These are phyloP conservation scores for Microcos paniculata DNA, from an alignment of 345 rosid genomes.

Conservation along the genomic window DNA sequence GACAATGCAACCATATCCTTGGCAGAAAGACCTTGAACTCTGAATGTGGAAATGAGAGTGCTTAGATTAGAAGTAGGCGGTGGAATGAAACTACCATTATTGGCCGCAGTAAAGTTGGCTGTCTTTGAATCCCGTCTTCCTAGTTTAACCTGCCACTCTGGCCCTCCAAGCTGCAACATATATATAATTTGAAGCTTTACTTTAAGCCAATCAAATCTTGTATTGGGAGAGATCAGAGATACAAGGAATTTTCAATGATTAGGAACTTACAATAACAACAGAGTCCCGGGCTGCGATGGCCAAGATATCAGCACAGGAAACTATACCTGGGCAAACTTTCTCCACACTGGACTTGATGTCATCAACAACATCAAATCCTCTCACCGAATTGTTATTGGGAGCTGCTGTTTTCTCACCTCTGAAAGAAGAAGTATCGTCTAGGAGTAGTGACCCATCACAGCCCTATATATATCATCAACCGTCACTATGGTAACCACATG, in stretches of 20 bases:
- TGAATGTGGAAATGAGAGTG: slow-evolving; percentile 55
- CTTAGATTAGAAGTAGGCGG: slow-evolving; percentile 46
- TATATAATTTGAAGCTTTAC: too few relatives aligned
- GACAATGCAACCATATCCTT: slow-evolving; percentile 86
- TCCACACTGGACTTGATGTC: slow-evolving; percentile 51
- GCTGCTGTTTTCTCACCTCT: slow-evolving; percentile 55
- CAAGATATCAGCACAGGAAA: slow-evolving; percentile 66
- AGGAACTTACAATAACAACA: slow-evolving; percentile 39
- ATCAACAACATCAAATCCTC: slow-evolving; percentile 58
- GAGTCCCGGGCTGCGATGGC: slow-evolving; percentile 70
- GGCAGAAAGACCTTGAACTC: slow-evolving; percentile 53
- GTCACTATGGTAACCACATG: too few relatives aligned
- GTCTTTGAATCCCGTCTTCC: slow-evolving; percentile 79
- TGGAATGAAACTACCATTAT: slow-evolving; percentile 62
- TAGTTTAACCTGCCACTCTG: slow-evolving; percentile 64
- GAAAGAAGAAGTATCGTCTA: slow-evolving; percentile 54
- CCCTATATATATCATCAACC: too few relatives aligned
- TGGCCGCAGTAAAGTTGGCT: slow-evolving; percentile 56
- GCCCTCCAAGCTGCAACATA: slow-evolving; percentile 66
- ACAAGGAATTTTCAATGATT: too few relatives aligned
- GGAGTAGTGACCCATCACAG: slow-evolving; percentile 65
- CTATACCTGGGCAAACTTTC: slow-evolving; percentile 49
- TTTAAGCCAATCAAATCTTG: too few relatives aligned
- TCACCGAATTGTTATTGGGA: slow-evolving; percentile 52
- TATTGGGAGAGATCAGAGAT: too few relatives aligned